Evolutionary conservation across 805 yeast species (phyloP), one percentile per base, ranked within the genome.

Genomic region (Groenewaldozyma salmanticensis): DNA sequence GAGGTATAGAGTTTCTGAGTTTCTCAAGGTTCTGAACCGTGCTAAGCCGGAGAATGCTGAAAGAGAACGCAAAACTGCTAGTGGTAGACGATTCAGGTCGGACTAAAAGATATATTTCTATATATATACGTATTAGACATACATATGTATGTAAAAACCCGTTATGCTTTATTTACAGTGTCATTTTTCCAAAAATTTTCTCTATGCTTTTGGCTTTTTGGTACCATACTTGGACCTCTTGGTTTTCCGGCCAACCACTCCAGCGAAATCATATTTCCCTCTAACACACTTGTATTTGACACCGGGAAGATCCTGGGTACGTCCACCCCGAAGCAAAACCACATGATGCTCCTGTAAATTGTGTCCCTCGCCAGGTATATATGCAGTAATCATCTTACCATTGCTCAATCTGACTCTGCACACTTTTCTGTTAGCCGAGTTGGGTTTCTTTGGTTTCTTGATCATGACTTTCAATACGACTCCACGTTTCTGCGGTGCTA

Each of bases 341-440:
- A 92, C 94, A 56, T 94, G 84, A 66, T 92, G 99, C 62, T 92
- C 99, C 67, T 92, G 97, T 18, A 94, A 67, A 58, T 92, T 92
- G 64, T 92, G 98, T 17, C 99, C 98, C 59, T 92, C 96, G 42
- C 99, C 99, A 13, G 96, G 96, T 43, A 92, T 92, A 60, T 87
- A 88, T 1, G 96, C 96, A 35, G 90, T 79, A 15, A 92, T 75
- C 38, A 84, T 79, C 50, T 79, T 81, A 21, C 97, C 98, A 54
- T 84, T 90, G 7, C 94, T 75, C 46, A 92, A 71, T 64, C 95
- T 75, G 18, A 92, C 97, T 68, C 97, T 81, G 49, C 94, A 87
- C 36, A 94, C 95, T 62, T 92, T 92, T 66, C 99, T 76, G 66
- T 88, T 90, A 16, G 99, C 96, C 34, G 97, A 90, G 68, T 92